Evolutionary conservation across 305 asterid genomes (phyloP).

Genomic region (Plantago coronopus): DNA sequence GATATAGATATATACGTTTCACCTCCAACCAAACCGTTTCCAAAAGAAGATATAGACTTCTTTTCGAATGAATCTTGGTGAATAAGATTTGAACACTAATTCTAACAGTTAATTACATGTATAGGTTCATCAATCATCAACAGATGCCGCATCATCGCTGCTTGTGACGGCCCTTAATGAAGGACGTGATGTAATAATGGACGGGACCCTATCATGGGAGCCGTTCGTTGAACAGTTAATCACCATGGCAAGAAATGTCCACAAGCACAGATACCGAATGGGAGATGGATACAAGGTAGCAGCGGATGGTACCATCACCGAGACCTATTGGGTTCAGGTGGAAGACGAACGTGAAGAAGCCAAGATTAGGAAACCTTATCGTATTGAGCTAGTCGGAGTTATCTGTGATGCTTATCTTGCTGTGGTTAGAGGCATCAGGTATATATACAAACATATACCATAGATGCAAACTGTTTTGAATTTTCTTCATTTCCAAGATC

Average conservation of each 20-base stretch:
- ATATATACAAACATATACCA: too few relatives aligned
- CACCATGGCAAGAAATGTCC: conserved; percentile 82
- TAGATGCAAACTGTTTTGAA: too few relatives aligned
- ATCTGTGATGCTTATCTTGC: conserved; percentile 86
- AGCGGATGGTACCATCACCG: conserved; percentile 67
- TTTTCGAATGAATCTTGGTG: too few relatives aligned
- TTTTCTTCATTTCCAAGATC: too few relatives aligned
- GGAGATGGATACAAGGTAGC: conserved; percentile 78
- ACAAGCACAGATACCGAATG: conserved; percentile 69
- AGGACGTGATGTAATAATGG: conserved; percentile 97
- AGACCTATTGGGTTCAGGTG: conserved; percentile 66
- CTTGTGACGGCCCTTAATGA: conserved; percentile 84
- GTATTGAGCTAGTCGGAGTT: conserved; percentile 90
- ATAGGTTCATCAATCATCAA: conserved; percentile 94
- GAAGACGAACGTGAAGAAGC: conserved; percentile 43
- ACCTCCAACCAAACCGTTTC: too few relatives aligned
- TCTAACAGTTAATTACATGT: not conserved
- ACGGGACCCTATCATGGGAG: conserved; percentile 90
- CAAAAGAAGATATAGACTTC: too few relatives aligned
- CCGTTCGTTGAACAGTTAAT: conserved; percentile 91
- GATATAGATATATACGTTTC: too few relatives aligned
- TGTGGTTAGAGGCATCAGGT: conserved; percentile 91
- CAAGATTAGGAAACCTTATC: conserved; percentile 48
- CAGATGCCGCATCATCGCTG: conserved; percentile 91
- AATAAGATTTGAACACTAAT: not conserved